phyloP scores from a whole-genome alignment of 257 asterid species.

The Datura wrightii region DNA sequence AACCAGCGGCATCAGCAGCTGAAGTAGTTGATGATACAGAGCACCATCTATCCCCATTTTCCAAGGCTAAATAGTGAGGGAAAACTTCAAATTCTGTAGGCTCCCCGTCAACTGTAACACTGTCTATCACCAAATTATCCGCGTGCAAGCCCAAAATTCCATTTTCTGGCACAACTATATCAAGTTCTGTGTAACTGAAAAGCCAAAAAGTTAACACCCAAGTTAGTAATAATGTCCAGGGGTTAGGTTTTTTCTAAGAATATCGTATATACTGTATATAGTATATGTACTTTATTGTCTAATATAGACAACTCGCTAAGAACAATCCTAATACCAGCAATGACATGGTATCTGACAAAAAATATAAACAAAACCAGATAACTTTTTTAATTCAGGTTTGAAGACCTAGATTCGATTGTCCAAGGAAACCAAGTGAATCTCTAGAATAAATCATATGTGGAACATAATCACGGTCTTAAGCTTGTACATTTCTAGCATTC shows the following conservation, averaged over 20 bases:
- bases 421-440: not conserved
- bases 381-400: not conserved
- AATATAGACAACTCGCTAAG: not conserved
- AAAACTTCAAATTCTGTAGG: conserved; percentile 88
- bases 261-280: too few relatives aligned
- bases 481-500: not conserved
- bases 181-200: conserved; percentile 91
- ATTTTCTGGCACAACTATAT: conserved; percentile 82
- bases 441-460: not conserved
- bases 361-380: not conserved
- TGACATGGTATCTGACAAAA: not conserved
- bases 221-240: not conserved
- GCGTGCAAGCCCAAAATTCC: conserved; percentile 98
- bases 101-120: conserved; percentile 91
- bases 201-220: conserved; percentile 24
- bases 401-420: not conserved
- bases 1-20: conserved; percentile 99
- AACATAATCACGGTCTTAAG: not conserved
- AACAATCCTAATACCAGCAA: conserved; percentile 1
- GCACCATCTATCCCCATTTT: conserved; percentile 93
- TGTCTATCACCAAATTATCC: conserved; percentile 92
- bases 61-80: conserved; percentile 88
- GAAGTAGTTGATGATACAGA: conserved; percentile 89
- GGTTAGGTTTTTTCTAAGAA: not conserved
- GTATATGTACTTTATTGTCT: too few relatives aligned